These are phyloP conservation scores for Globisporangium rhizosaccharum DNA, from an alignment of 352 stramenopile species.

Conservation along the genomic window DNA sequence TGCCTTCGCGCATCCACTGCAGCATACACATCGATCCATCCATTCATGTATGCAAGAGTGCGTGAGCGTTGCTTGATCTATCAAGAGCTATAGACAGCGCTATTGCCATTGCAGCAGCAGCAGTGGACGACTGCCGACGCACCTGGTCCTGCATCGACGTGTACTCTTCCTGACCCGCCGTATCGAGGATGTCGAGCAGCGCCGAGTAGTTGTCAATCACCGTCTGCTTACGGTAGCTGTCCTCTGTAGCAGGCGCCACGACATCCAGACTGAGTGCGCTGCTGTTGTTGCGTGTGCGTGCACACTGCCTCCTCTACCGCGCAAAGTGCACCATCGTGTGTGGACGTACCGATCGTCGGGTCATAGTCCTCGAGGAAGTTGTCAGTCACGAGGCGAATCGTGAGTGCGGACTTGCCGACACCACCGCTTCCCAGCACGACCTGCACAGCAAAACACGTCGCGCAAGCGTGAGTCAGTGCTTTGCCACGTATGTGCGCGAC, in stretches of 20 bases:
- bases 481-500: not conserved
- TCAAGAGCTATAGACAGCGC: not conserved
- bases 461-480: not conserved
- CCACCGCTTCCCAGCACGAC: constrained; percentile 87
- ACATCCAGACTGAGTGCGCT: not conserved
- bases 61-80: not conserved
- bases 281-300: not conserved
- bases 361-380: constrained; percentile 93
- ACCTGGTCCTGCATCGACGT: constrained; percentile 90
- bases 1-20: constrained; percentile 91
- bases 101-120: not conserved
- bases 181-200: constrained; percentile 90
- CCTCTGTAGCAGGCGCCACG: constrained; percentile 48
- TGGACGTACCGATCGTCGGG: constrained; percentile 77
- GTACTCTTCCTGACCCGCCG: constrained; percentile 90
- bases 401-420: constrained; percentile 90
- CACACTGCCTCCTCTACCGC: no score
- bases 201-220: constrained; percentile 79
- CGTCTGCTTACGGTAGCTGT: constrained; percentile 90
- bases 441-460: constrained; percentile 14
- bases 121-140: not conserved
- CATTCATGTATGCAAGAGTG: not conserved
- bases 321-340: no score
- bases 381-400: constrained; percentile 89
- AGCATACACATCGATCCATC: no score